These are phyloP conservation scores for Argentina anserina DNA, from an alignment of 306 rosid species.

Conservation along the genomic window DNA sequence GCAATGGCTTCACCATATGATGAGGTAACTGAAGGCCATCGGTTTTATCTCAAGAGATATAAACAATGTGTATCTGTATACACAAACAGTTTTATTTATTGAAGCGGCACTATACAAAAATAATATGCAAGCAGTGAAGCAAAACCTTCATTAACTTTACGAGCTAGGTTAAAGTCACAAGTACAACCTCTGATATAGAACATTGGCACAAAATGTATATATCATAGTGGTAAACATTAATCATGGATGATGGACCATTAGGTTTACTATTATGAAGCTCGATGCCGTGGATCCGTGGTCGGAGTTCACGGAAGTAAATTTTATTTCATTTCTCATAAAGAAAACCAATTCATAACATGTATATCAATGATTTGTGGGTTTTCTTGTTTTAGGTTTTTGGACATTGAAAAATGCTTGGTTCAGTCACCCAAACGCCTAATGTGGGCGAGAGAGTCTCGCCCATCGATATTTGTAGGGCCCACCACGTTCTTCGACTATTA, in stretches of 20 bases:
- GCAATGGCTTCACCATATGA: neutral
- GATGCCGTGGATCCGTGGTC: conserved; percentile 51
- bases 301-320: conserved; percentile 43
- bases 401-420: neutral
- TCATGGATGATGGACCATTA: neutral
- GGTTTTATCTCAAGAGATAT: too few species aligned
- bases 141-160: too few species aligned
- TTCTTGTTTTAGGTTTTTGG: too few species aligned
- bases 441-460: neutral
- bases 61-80: too few species aligned
- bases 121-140: too few species aligned
- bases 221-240: neutral
- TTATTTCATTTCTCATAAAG: conserved; percentile 10
- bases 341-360: neutral
- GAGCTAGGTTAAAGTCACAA: neutral
- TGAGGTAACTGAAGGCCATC: too few species aligned
- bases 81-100: too few species aligned
- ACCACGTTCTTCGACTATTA: neutral
- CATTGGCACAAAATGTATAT: neutral
- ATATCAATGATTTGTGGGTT: neutral
- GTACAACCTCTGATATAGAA: neutral
- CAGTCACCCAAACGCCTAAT: neutral
- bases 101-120: too few species aligned
- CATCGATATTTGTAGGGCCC: neutral
- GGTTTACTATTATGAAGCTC: conserved; percentile 6